Evolutionary conservation across 2,329 filamentous ascomycete genomes (phyloP), one percentile per base, ranked within the genome.

Genomic region (Fusarium pininemorale): DNA sequence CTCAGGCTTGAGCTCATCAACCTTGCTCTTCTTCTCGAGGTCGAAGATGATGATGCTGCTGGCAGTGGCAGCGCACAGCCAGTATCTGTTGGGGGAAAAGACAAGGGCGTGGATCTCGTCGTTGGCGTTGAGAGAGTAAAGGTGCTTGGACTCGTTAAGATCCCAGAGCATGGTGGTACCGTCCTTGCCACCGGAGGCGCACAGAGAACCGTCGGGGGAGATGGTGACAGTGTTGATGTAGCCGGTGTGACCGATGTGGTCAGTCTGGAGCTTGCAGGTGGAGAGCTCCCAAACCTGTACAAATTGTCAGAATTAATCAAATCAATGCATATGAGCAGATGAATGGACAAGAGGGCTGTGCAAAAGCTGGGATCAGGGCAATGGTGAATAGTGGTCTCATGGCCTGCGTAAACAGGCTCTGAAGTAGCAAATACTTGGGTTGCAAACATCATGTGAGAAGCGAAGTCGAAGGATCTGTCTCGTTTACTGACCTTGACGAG

Each of bases 151-250:
- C 93, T 99, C 96, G 92, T 99, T 99, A 82, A 99, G 92, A 86
- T 98, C 96, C 96, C 96, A 99, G 82, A 99, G 94, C 96, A 98
- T 99, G 86, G 96, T 98, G 86, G 96, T 98, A 86, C 96, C 96
- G 88, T 99, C 96, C 93, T 99, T 98, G 85, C 96, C 96, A 87
- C 96, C 96, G 78, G 96, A 98, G 77, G 96, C 96, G 90, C 96
- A 98, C 83, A 99, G 95, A 73, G 96, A 98, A 83, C 96, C 96
- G 86, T 98, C 96, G 83, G 96, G 96, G 81, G 96, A 98, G 92
- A 99, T 98, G 88, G 96, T 99, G 87, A 99, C 96, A 84, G 96
- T 98, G 93, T 99, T 99, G 91, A 96, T 98, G 92, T 98, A 98
- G 84, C 96, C 96, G 81, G 95, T 96, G 93, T 99, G 96, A 86